Conservation (phyloP, 2,329 filamentous ascomycete genomes). For the Aspergillus puulaauensis region DNA sequence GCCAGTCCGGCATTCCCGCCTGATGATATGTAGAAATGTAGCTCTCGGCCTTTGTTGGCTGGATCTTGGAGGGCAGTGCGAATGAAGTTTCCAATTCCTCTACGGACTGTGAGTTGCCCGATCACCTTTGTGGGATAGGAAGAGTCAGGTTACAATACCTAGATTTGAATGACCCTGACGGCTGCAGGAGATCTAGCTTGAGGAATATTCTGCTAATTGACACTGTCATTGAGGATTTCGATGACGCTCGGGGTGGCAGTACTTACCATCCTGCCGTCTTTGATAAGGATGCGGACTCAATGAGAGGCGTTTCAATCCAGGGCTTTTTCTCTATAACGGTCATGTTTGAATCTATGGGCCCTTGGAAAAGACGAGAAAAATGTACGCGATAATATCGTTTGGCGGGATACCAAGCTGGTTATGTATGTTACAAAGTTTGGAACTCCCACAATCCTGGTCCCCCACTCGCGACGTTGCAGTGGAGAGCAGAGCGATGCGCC, state of each 20-base stretch:
- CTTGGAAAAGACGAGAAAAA: neutral
- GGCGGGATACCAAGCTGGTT: neutral
- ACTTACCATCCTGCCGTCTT: conserved; percentile 39
- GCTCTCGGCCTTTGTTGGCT: conserved; percentile 31
- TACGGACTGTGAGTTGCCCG: conserved; percentile 5
- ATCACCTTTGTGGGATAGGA: neutral
- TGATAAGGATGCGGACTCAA: conserved; percentile 38
- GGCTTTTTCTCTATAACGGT: conserved; percentile 22
- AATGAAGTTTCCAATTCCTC: conserved; percentile 40
- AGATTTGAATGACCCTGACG: conserved; percentile 80
- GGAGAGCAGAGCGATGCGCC: neutral
- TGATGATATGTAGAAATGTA: conserved; percentile 73
- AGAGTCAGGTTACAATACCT: conserved; percentile 33
- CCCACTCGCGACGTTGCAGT: neutral
- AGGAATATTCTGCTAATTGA: conserved; percentile 67
- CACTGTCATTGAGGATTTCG: neutral
- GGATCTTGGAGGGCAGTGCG: conserved; percentile 25
- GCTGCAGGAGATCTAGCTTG: conserved; percentile 79
- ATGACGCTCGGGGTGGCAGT: neutral
- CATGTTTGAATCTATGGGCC: neutral
- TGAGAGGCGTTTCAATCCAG: conserved; percentile 42
- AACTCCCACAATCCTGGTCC: neutral
- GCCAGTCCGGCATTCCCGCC: conserved; percentile 83
- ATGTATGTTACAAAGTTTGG: neutral
- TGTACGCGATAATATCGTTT: neutral